Base-by-base conservation (phyloP, 1,284 basidiomycete species). In the Xerocomus minutiporus region DNA sequence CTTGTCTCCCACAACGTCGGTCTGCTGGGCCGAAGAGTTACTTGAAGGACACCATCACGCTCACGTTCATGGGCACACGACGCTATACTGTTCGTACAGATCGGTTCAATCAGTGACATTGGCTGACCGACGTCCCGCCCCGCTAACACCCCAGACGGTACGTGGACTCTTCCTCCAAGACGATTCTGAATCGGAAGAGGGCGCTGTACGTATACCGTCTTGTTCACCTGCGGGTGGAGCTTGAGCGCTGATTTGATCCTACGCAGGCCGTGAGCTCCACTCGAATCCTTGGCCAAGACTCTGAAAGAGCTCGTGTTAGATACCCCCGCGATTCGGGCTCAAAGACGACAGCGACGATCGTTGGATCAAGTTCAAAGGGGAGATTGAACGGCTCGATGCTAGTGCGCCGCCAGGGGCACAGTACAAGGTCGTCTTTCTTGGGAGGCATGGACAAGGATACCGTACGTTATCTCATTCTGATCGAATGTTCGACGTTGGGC, bases 361-460 rank as follows among this genome's bases (percentile, higher is more conserved):
- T 48, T 91, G 88, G 88, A 48, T 49, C 0, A 74, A 62, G 0
- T 78, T 89, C 55, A 67, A 69, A 44, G 50, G 50, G 1, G 60
- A 70, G 8, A 69, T 91, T n/a, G 54, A 65, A 2, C 58, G 62
- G 5, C 61, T 89, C 45, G 83, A 86, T 56, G 55, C 61, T 4
- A 60, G 64, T 0, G 73, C 76, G 0, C 67, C 72, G 1, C 44
- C 60, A 0, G 65, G 68, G 2, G 74, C 71, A 12, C 67, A 67
- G 7, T 82, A 83, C 68, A 91, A 88, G 62, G 74, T 88, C 13
- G 66, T 90, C 51, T 82, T 82, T 55, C 65, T 89, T 11, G 80
- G 81, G 1, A 73, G 89, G 52, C 88, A 91, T 58, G 89, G 89
- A 0, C 71, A 91, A 70, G 89, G 89, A 56, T 80, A 73, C 51